Conservation (phyloP, 495 filamentous ascomycete genomes). For the Neurospora hispaniola region DNA sequence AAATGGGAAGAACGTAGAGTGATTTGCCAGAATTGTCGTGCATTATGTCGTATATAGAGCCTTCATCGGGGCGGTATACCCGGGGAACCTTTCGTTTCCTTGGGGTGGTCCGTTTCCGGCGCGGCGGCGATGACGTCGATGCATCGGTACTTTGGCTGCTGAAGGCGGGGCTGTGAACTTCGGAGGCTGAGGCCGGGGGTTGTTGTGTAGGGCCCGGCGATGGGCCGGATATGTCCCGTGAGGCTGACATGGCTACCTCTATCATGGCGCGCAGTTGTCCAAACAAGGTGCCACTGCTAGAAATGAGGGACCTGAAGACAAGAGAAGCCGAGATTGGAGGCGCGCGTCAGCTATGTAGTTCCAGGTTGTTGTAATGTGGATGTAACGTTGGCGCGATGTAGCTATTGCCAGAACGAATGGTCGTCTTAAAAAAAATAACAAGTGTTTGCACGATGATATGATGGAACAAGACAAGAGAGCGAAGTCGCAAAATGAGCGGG, state of each 20-base stretch:
- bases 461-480: background rate
- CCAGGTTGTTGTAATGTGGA: background rate
- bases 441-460: background rate
- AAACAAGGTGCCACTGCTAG: conserved; percentile 17
- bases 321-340: background rate
- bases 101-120: background rate
- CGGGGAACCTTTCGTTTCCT: background rate
- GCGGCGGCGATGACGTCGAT: conserved; percentile 1
- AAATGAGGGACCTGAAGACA: conserved; percentile 15
- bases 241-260: conserved; percentile 14
- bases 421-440: background rate
- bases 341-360: conserved; percentile 3
- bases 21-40: conserved; percentile 28
- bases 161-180: background rate
- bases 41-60: conserved; percentile 39
- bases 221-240: conserved; percentile 9
- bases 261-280: conserved; percentile 23
- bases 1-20: conserved; percentile 32
- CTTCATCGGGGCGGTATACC: conserved; percentile 19
- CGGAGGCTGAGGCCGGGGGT: background rate
- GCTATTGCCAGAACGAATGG: background rate
- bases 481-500: background rate
- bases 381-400: background rate
- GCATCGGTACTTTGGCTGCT: background rate
- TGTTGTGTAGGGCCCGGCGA: background rate